phyloP scores from a whole-genome alignment of 176 grass and related monocot genomes.

The Metroxylon sagu region DNA sequence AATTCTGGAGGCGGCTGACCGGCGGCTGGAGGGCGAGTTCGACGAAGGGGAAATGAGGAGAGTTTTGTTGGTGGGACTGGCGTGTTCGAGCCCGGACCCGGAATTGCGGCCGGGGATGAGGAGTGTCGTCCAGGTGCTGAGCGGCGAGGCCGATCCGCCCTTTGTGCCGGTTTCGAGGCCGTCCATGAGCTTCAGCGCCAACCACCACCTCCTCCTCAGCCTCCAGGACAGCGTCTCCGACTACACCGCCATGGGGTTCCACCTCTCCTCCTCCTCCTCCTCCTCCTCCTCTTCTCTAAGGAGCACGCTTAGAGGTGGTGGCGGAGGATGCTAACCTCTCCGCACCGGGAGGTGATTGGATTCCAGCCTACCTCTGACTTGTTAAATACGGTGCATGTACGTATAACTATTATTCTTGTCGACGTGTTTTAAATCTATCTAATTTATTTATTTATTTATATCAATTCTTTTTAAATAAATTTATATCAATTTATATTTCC shows the following conservation, averaged over 20 bases:
- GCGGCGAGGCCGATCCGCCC: slow-evolving; percentile 73
- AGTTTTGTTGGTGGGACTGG: slow-evolving; percentile 54
- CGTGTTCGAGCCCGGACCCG: slow-evolving; percentile 71
- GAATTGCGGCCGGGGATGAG: slow-evolving; percentile 60
- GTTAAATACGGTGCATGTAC: too few species aligned
- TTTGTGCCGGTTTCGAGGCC: slow-evolving; percentile 64
- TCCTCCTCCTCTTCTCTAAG: slow-evolving; percentile 58
- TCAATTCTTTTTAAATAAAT: too few species aligned
- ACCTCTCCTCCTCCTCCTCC: slow-evolving; percentile 32
- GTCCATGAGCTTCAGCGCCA: slow-evolving; percentile 76
- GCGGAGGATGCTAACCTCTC: neutral
- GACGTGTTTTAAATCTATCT: too few species aligned
- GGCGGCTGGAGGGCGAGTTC: slow-evolving; percentile 46
- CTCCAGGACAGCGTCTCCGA: slow-evolving; percentile 96
- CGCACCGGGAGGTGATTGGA: too few species aligned
- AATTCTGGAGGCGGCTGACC: slow-evolving; percentile 6
- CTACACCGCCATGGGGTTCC: slow-evolving; percentile 70
- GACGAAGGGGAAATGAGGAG: slow-evolving; percentile 62
- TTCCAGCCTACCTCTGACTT: too few species aligned
- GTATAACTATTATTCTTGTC: too few species aligned
- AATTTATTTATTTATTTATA: too few species aligned
- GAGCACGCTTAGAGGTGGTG: slow-evolving; percentile 50
- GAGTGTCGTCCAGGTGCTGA: slow-evolving; percentile 70
- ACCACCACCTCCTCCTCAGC: slow-evolving; percentile 68
- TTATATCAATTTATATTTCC: too few species aligned